Evolutionary conservation across 495 filamentous ascomycete species (phyloP).

Genomic region (Penicillium herquei): DNA sequence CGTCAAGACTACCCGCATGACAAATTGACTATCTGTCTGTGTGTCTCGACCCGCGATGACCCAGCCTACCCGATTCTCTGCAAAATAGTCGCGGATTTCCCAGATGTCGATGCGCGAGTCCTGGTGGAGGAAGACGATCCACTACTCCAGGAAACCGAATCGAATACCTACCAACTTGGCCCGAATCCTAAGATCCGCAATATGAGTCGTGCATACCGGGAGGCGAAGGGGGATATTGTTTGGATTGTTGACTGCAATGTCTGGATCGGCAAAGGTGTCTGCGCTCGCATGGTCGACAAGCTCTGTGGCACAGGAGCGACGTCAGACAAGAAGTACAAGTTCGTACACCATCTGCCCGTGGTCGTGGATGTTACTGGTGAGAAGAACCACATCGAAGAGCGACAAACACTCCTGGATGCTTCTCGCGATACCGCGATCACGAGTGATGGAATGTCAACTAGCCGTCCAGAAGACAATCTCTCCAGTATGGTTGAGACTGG

Average conservation of each 20-base stretch:
- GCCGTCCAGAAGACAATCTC: constrained; percentile 23
- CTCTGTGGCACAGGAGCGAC: constrained; percentile 63
- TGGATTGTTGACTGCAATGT: constrained; percentile 98
- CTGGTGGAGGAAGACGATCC: constrained; percentile 90
- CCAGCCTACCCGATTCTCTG: constrained; percentile 74
- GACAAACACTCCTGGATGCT: constrained; percentile 40
- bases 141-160: constrained; percentile 50
- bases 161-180: constrained; percentile 62
- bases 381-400: constrained; percentile 32
- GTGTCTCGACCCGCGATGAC: constrained; percentile 73
- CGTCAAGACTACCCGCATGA: constrained; percentile 73
- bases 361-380: constrained; percentile 67
- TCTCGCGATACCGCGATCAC: constrained; percentile 12
- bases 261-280: constrained; percentile 79
- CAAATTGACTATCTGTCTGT: constrained; percentile 80
- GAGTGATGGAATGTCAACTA: constrained; percentile 7
- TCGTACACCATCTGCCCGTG: constrained; percentile 92
- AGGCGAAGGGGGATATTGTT: constrained; percentile 85
- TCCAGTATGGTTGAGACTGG: constrained; percentile 37
- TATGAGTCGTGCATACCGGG: constrained; percentile 92
- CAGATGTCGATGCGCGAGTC: constrained; percentile 68
- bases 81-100: constrained; percentile 68
- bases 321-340: constrained; percentile 70
- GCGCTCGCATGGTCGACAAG: constrained; percentile 81
- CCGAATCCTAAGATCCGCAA: constrained; percentile 99